Evolutionary conservation across 192 early-diverging fungal genomes (phyloP), one percentile per base, ranked within the genome.

Genomic region (Backusella sp.): DNA sequence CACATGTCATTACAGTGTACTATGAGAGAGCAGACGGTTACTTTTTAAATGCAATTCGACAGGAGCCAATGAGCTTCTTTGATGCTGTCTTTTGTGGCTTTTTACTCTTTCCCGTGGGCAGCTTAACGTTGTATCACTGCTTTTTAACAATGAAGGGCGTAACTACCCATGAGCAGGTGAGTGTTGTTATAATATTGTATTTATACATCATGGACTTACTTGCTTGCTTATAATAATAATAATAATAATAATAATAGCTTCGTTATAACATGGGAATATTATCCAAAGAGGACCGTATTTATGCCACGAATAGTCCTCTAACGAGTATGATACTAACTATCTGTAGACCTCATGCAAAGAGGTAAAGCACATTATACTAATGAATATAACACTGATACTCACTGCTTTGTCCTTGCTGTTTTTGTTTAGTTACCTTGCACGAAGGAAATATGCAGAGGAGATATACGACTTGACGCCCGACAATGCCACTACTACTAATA

Each of bases 141-240:
- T 89, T 87, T 80, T 82, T 97, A 23, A 85, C 89, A 14, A 87
- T 84, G 28, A 80, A 84, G 37, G 94, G 94, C 71, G 78, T 94
- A 34, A 96, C 95, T 17, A 97, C 96, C 0, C 94, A 96, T 77
- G 96, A 97, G 80, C 89, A 95, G 71, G 84, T 94, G 49, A 77
- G 75, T 21, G 7, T 41, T 21, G 21, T 28, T 2, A 62, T 8
- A 14, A 28, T 14, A 59, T 21, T 21, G 4, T 8, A 41, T 41
- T 8, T 19, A 44, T 17, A 19, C 37, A 19, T 32, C 44, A 42
- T 30, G 2, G 2, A 32, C 1, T 32, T 32, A 32, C 32, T 32
- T 32, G 32, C 32, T 44, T 70, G 7, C n/a, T 21, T 44, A 19
- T 17, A 30, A 30, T 49, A 26, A 30, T 56, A 21, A 11, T 1